phyloP scores from a whole-genome alignment of 1,284 basidiomycete genomes.

The Malassezia slooffiae region DNA sequence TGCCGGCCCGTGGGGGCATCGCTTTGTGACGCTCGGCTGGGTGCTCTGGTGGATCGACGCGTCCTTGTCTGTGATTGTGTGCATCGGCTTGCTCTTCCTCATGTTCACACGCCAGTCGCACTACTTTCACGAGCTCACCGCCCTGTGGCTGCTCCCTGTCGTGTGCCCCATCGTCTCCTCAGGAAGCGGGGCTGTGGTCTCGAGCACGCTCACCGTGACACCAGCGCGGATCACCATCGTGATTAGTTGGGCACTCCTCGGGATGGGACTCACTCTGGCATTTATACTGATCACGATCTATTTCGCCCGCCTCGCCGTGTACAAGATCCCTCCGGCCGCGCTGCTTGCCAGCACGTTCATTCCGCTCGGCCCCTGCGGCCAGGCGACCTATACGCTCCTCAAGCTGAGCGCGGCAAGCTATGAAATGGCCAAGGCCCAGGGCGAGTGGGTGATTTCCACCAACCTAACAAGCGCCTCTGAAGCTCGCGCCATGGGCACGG shows the following conservation, averaged over 20 bases:
- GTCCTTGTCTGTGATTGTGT: constrained; percentile 54
- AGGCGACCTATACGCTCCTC: constrained; percentile 56
- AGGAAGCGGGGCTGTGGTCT: constrained; percentile 57
- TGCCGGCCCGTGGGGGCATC: constrained; percentile 50
- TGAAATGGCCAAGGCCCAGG: too few relatives aligned
- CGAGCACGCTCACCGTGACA: constrained; percentile 50
- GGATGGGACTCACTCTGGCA: too few relatives aligned
- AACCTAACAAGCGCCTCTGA: too few relatives aligned
- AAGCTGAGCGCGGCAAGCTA: constrained; percentile 48
- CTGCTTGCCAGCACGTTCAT: constrained; percentile 57
- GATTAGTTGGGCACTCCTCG: constrained; percentile 50
- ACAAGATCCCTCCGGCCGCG: constrained; percentile 48
- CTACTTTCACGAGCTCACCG: constrained; percentile 48
- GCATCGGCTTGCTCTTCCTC: constrained; percentile 58
- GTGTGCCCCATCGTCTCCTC: constrained; percentile 61
- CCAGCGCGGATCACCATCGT: constrained; percentile 54
- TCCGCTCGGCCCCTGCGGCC: constrained; percentile 55
- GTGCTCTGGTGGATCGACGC: constrained; percentile 64
- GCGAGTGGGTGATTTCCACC: constrained; percentile 17
- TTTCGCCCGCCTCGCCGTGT: constrained; percentile 51
- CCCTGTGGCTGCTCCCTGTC: constrained; percentile 55
- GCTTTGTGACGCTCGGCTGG: constrained; percentile 58
- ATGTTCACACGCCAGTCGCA: constrained; percentile 61
- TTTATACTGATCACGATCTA: constrained; percentile 55
- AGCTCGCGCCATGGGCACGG: constrained; percentile 22